These are phyloP conservation scores for Phytomonas sp. DNA, from an alignment of 208 protist genomes.

Conservation along the genomic window DNA sequence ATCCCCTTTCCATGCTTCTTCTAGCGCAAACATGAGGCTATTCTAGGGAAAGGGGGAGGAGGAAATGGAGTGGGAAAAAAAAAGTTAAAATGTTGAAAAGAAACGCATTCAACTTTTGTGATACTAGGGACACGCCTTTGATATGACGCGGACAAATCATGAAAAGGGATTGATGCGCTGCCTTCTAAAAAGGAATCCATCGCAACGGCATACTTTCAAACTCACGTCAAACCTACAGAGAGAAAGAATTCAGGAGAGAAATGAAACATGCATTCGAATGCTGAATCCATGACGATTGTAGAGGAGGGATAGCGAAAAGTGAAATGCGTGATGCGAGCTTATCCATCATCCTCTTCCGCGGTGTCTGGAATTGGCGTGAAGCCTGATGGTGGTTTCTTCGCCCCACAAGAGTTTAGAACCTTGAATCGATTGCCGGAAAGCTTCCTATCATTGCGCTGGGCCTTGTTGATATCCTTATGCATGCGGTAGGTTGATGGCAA, in stretches of 20 bases:
- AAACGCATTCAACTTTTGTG: background rate
- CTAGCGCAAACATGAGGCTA: background rate
- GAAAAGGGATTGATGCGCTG: background rate
- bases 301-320: background rate
- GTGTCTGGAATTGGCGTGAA: slow-evolving; percentile 81
- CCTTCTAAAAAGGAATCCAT: background rate
- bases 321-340: background rate
- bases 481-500: slow-evolving; percentile 81
- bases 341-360: slow-evolving; percentile 67
- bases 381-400: slow-evolving; percentile 72
- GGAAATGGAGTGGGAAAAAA: background rate
- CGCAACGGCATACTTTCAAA: slow-evolving; percentile 6
- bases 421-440: slow-evolving; percentile 83
- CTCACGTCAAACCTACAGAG: background rate
- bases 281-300: background rate
- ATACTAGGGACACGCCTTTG: slow-evolving; percentile 10
- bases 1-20: background rate
- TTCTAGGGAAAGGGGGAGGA: background rate
- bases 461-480: slow-evolving; percentile 90
- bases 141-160: slow-evolving; percentile 8
- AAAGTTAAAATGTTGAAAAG: slow-evolving; percentile 11
- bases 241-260: background rate
- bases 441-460: slow-evolving; percentile 86
- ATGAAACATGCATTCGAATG: background rate
- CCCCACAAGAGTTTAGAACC: slow-evolving; percentile 57